Percentiles rank a stretch among this genome's conserved stretches.
Evolutionary conservation across 2,329 filamentous ascomycete species (phyloP).

Genomic region (Westerdykella ornata): DNA sequence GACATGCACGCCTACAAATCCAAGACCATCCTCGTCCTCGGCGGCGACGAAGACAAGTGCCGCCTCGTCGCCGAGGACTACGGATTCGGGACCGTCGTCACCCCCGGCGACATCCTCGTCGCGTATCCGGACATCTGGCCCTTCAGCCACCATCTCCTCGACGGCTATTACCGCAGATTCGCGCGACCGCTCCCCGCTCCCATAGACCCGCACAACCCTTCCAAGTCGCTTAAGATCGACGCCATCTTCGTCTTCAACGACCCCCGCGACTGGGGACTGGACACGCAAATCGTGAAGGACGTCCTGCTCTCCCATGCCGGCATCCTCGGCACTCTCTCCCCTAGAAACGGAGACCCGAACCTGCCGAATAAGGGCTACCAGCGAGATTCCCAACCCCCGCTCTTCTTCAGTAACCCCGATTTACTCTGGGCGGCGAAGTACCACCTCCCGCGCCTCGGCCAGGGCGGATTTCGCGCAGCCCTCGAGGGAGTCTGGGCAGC

Average conservation of each 20-base stretch:
- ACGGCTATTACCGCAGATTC: slow-evolving; percentile 52
- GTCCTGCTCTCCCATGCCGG: slow-evolving; percentile 73
- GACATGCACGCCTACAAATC: slow-evolving; percentile 54
- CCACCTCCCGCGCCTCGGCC: slow-evolving; percentile 78
- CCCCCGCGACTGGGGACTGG: slow-evolving; percentile 90
- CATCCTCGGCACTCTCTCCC: slow-evolving; percentile 70
- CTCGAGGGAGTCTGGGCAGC: slow-evolving; percentile 72
- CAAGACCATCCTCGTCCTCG: slow-evolving; percentile 46
- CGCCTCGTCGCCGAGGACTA: slow-evolving; percentile 63
- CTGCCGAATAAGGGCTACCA: slow-evolving; percentile 74
- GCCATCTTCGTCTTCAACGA: slow-evolving; percentile 94
- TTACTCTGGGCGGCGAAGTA: slow-evolving; percentile 83
- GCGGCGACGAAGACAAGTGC: slow-evolving; percentile 51
- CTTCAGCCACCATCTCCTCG: slow-evolving; percentile 61
- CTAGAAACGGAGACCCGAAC: slow-evolving; percentile 58
- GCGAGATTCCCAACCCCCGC: slow-evolving; percentile 66
- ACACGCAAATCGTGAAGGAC: slow-evolving; percentile 78
- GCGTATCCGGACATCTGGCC: slow-evolving; percentile 74
- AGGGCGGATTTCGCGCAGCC: slow-evolving; percentile 82
- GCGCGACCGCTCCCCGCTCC: slow-evolving; percentile 53
- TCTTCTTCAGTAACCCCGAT: slow-evolving; percentile 89
- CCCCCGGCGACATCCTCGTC: slow-evolving; percentile 73
- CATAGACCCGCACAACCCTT: slow-evolving; percentile 43
- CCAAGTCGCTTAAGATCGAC: slow-evolving; percentile 65
- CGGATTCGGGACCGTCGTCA: slow-evolving; percentile 62